A percentile compares a stretch with the other conserved stretches of the same genome.
phyloP scores from a whole-genome alignment of 345 rosid genomes.

The Kandelia obovata region DNA sequence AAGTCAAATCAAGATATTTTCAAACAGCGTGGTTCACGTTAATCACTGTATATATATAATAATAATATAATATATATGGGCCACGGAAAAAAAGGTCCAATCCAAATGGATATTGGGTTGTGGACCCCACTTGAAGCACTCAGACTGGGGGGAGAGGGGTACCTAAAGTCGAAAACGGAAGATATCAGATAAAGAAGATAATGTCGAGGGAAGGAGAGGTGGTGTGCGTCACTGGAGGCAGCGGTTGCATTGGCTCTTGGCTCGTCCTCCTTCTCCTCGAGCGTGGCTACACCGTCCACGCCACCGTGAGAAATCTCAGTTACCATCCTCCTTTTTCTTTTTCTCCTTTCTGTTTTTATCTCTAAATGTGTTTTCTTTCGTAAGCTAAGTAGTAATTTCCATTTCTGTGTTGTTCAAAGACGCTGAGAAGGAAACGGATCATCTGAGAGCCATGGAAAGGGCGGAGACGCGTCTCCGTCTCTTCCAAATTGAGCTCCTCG shows the following conservation, averaged over 20 bases:
- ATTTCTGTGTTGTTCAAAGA: conserved; percentile 28
- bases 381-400: too few relatives aligned
- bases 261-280: conserved; percentile 68
- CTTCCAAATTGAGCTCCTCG: conserved; percentile 78
- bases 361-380: too few relatives aligned
- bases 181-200: background rate
- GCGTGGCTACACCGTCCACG: conserved; percentile 80
- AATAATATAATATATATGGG: too few relatives aligned
- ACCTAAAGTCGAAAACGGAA: background rate
- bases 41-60: too few relatives aligned
- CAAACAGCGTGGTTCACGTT: too few relatives aligned
- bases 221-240: conserved; percentile 92
- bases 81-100: too few relatives aligned
- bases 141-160: too few relatives aligned
- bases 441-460: conserved; percentile 68
- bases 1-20: too few relatives aligned
- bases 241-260: conserved; percentile 93
- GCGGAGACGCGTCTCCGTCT: conserved; percentile 78
- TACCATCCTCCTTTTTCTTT: conserved; percentile 9
- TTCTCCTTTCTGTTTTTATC: too few relatives aligned
- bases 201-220: conserved; percentile 45
- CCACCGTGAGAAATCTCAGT: conserved; percentile 78
- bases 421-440: conserved; percentile 78
- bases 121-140: too few relatives aligned
- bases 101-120: too few relatives aligned